These are phyloP conservation scores for Conringia planisiliqua DNA, from an alignment of 345 rosid genomes.

Conservation along the genomic window DNA sequence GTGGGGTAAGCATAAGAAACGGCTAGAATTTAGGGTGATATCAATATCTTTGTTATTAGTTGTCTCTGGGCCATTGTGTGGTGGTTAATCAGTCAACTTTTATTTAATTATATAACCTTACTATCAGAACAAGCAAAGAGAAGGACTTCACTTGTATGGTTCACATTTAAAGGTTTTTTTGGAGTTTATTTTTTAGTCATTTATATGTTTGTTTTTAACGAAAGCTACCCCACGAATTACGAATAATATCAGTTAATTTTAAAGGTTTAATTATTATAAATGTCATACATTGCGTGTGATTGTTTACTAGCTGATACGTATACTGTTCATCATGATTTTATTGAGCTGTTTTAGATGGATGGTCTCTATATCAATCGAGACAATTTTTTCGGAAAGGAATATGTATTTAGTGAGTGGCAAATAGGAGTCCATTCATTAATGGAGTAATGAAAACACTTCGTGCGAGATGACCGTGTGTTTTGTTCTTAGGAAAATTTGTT, in stretches of 20 bases:
- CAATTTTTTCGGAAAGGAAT: too few relatives aligned
- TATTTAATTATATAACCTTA: conserved; percentile 23
- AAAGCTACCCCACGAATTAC: conserved; percentile 17
- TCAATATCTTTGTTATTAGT: conserved; percentile 26
- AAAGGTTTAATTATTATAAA: not conserved
- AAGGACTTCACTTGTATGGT: conserved; percentile 41
- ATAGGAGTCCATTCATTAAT: too few relatives aligned
- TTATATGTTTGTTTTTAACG: conserved; percentile 4
- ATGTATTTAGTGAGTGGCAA: too few relatives aligned
- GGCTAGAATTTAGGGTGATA: conserved; percentile 18
- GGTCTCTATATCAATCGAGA: too few relatives aligned
- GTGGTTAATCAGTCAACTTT: conserved; percentile 32
- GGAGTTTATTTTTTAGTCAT: conserved; percentile 2
- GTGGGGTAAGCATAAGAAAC: conserved; percentile 8
- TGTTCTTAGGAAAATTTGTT: too few relatives aligned
- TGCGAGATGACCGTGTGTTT: too few relatives aligned
- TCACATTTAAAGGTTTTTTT: conserved; percentile 43
- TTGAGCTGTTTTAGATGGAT: too few relatives aligned
- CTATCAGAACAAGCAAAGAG: conserved; percentile 32
- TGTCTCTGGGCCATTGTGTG: conserved; percentile 39
- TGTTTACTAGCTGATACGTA: not conserved
- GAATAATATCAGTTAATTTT: not conserved
- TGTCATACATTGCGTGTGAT: conserved; percentile 28
- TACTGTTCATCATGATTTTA: too few relatives aligned
- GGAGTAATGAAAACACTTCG: too few relatives aligned